Percentiles rank a stretch among this genome's conserved stretches.
phyloP scores from a whole-genome alignment of 75 land plant genomes.

The Cryptomeria japonica region DNA sequence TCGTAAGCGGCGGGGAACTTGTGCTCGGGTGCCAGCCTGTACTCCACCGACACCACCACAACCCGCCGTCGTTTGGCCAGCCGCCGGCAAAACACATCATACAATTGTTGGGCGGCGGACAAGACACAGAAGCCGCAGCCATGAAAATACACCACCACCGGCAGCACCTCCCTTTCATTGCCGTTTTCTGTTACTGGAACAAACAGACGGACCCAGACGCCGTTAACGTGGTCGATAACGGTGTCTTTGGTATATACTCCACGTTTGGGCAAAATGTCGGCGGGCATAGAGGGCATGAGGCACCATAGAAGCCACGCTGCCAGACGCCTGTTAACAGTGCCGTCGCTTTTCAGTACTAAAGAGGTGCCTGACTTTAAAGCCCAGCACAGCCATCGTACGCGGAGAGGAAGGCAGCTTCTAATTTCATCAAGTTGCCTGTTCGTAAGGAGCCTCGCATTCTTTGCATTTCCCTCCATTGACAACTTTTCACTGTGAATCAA shows the following conservation, averaged over 20 bases:
- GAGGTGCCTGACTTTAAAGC: slow-evolving; percentile 2
- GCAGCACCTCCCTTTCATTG: slow-evolving; percentile 2
- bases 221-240: slow-evolving; percentile 43
- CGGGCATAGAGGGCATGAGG: slow-evolving; percentile 19
- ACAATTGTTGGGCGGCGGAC: slow-evolving; percentile 29
- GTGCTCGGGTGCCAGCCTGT: slow-evolving; percentile 64
- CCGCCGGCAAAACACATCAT: slow-evolving; percentile 59
- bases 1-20: slow-evolving; percentile 58
- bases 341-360: slow-evolving; percentile 25
- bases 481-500: too few relatives aligned
- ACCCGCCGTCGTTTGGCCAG: slow-evolving; percentile 43
- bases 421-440: too few relatives aligned
- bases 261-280: slow-evolving; percentile 27
- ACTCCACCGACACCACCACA: slow-evolving; percentile 59
- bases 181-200: slow-evolving; percentile 19
- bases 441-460: too few relatives aligned
- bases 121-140: slow-evolving; percentile 76
- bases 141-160: slow-evolving; percentile 79
- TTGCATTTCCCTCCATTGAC: too few relatives aligned
- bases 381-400: slow-evolving; percentile 17
- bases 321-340: slow-evolving; percentile 60
- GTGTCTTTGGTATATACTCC: slow-evolving; percentile 57
- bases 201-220: slow-evolving; percentile 76
- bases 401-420: too few relatives aligned
- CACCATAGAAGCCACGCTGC: background rate